Base-by-base conservation (phyloP, 78 protist species). In the Emiliania huxleyi region DNA sequence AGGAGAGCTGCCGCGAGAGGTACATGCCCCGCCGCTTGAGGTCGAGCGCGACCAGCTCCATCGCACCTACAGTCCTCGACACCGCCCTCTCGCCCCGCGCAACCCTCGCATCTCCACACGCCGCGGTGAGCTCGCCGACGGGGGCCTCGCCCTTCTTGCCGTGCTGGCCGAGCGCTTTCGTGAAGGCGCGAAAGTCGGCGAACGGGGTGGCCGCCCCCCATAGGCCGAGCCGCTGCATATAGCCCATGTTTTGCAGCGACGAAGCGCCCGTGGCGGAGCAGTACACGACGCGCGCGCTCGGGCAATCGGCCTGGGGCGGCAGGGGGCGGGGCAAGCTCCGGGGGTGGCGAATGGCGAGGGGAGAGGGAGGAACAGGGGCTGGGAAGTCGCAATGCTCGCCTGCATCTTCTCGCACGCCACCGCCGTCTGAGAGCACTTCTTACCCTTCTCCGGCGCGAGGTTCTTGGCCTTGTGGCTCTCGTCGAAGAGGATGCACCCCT, bases 391-490 rank as follows among this genome's bases (percentile, higher is more conserved):
- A 46, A 38, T 1, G n/a, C 19, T 3, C 55, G 11, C 2, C 79
- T 91, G 93, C 21, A 91, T 0, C 90, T 91, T 83, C 83, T 2
- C 11, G 75, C 11, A 8, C n/a, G 8, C 1, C 29, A 73, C 21
- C 29, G 45, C 83, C 44, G 44, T 73, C 83, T 73, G 8, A 29
- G 83, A 37, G 44, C 44, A 73, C 38, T 37, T 69, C 37, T 4
- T 62, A 4, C 8, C 1, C 38, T 22, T 2, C 11, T 73, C 92
- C 23, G 56, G n/a, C 11, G 22, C 1, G n/a, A 91, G 69, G 79
- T 91, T 91, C 40, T 91, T 91, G 46, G 93, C 93, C 29, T 42
- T 48, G 90, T 91, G 93, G 56, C 62, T 33, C 93, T 91, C 93
- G 90, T 91, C 93, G 35, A 91, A 79, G 69, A 79, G 29, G 22